Base-by-base conservation (phyloP, 2,329 filamentous ascomycete genomes). In the Neoascochyta sp. region DNA sequence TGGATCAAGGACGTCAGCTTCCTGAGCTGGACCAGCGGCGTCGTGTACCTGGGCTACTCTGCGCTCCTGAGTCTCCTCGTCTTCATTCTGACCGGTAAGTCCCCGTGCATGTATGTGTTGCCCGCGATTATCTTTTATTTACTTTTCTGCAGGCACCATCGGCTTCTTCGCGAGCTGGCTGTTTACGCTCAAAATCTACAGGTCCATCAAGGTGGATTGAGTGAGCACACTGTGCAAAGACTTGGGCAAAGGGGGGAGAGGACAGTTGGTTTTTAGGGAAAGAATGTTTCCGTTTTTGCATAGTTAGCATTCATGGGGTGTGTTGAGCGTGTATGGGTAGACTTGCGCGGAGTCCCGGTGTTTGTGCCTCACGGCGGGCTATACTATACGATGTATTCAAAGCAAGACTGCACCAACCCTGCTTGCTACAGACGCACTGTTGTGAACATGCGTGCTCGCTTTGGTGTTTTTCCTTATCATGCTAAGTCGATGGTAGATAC, bases 191-290 rank as follows among this genome's bases (percentile, higher is more conserved):
- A 90, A 85, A 63, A 98, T 98, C 40, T 98, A 98, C 64, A 72
- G 80, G 14, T 95, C 89, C n/a, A 94, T 98, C 69, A 98, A 98
- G 73, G 88, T 98, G 45, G 92, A 98, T 61, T 98, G 64, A 66
- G 22, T 19, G 16, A 10, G 13, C 7, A 20, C 6, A 9, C 13
- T 20, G 19, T 16, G 19, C n/a, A 11, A 16, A 18, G 10, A 3
- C 8, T 17, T 20, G 24, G 9, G 9, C 11, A 11, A 14, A 4
- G 17, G 13, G 15, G 9, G n/a, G 11, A 14, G n/a, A 13, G 18
- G 16, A 25, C 15, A 7, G 14, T 4, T 20, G 9, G 18, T 7
- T 20, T 20, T 20, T 7, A 20, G 7, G 18, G 18, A 20, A 7
- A 10, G 16, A 11, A 5, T 18, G 10, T 7, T n/a, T 16, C 24